phyloP scores from a whole-genome alignment of 495 filamentous ascomycete genomes.

The Filosporella fistucella region DNA sequence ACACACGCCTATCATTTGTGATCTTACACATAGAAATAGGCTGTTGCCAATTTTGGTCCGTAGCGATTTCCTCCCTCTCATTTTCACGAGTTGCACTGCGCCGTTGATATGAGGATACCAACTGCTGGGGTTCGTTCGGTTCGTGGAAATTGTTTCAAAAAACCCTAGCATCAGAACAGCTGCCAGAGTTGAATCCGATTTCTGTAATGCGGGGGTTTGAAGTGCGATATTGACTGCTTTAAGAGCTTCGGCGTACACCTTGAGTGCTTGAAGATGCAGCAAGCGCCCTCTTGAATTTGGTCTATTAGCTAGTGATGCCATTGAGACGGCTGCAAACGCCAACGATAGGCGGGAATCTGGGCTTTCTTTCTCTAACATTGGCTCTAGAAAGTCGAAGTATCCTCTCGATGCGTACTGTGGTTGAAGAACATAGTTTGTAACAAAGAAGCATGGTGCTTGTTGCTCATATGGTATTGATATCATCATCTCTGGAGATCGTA shows the following conservation, averaged over 20 bases:
- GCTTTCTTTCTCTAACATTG: slow-evolving; percentile 42
- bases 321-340: slow-evolving; percentile 57
- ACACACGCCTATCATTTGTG: slow-evolving; percentile 44
- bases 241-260: slow-evolving; percentile 46
- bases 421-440: slow-evolving; percentile 50
- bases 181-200: slow-evolving; percentile 53
- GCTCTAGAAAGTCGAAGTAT: slow-evolving; percentile 45
- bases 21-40: slow-evolving; percentile 47
- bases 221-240: slow-evolving; percentile 48
- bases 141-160: slow-evolving; percentile 54
- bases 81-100: slow-evolving; percentile 47
- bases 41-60: slow-evolving; percentile 38
- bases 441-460: slow-evolving; percentile 48
- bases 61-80: slow-evolving; percentile 45
- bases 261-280: slow-evolving; percentile 28
- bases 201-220: slow-evolving; percentile 38
- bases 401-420: slow-evolving; percentile 40
- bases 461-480: slow-evolving; percentile 34
- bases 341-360: slow-evolving; percentile 45
- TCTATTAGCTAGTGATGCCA: slow-evolving; percentile 46
- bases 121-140: slow-evolving; percentile 36
- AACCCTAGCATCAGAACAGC: slow-evolving; percentile 57
- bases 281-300: slow-evolving; percentile 25
- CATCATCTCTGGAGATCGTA: background rate
- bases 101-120: slow-evolving; percentile 53